Conservation (phyloP, 352 stramenopile species). For the Peronospora destructor region DNA sequence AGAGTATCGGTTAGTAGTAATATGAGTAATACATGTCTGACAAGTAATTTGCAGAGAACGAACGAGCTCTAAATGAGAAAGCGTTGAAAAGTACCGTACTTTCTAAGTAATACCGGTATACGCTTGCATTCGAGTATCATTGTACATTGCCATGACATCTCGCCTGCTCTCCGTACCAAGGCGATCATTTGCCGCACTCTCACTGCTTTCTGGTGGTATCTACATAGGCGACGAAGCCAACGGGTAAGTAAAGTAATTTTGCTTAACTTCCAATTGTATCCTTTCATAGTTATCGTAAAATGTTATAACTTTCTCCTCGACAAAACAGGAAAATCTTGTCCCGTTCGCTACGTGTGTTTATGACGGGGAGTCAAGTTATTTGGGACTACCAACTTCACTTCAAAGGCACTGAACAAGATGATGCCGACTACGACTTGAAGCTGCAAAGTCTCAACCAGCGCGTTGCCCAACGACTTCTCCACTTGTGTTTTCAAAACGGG, state of each 20-base stretch:
- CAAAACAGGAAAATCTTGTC: conserved; percentile 47
- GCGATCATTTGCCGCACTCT: conserved; percentile 20
- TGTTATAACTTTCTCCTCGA: neutral
- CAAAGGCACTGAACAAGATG: conserved; percentile 30
- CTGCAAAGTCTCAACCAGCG: conserved; percentile 64
- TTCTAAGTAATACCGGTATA: no score
- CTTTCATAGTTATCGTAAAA: neutral
- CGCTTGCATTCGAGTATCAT: no score
- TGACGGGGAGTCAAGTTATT: conserved; percentile 36
- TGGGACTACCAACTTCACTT: conserved; percentile 54
- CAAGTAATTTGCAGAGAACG: no score
- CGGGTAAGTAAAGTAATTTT: conserved; percentile 38
- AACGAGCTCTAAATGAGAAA: no score
- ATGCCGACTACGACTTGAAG: conserved; percentile 51
- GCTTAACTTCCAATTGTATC: no score
- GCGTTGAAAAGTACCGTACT: no score
- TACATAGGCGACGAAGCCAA: conserved; percentile 45
- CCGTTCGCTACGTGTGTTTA: conserved; percentile 54
- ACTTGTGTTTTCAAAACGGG: conserved; percentile 90
- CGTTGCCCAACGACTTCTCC: conserved; percentile 82
- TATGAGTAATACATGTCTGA: no score
- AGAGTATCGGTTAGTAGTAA: no score
- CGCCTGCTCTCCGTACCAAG: conserved; percentile 13
- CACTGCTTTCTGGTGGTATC: conserved; percentile 20
- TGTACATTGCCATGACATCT: conserved; percentile 4